Conservation (phyloP, 495 filamentous ascomycete species). For the Glutinoglossum americanum region DNA sequence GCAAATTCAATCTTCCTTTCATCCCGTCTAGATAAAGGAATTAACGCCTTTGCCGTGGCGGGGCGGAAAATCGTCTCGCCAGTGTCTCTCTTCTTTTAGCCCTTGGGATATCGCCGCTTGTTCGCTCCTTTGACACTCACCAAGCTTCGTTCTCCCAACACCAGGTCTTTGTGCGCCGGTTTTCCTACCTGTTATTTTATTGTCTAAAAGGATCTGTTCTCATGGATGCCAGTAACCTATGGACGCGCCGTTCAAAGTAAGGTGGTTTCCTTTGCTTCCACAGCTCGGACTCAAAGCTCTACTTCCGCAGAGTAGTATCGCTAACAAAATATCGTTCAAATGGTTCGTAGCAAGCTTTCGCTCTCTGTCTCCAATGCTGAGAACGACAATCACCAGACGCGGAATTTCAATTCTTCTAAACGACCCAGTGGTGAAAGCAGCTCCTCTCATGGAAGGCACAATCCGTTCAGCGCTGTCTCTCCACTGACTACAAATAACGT, state of each 20-base stretch:
- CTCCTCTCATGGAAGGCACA: slow-evolving; percentile 57
- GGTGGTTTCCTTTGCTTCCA: slow-evolving; percentile 11
- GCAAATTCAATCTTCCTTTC: background rate
- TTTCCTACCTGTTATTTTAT: background rate
- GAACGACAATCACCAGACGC: slow-evolving; percentile 28
- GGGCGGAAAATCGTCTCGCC: slow-evolving; percentile 1
- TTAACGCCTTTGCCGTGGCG: background rate
- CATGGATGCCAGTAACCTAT: slow-evolving; percentile 13
- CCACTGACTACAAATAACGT: slow-evolving; percentile 44
- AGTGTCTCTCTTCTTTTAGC: background rate
- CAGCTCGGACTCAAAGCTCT: slow-evolving; percentile 21
- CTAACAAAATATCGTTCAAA: slow-evolving; percentile 6
- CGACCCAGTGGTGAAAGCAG: slow-evolving; percentile 48
- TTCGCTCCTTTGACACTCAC: background rate
- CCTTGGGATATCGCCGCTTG: background rate
- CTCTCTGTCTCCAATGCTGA: slow-evolving; percentile 47
- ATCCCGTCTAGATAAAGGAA: background rate
- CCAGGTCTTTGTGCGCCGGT: background rate
- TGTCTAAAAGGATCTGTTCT: background rate
- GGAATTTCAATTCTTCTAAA: slow-evolving; percentile 36
- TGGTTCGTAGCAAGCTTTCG: slow-evolving; percentile 71
- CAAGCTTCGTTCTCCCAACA: background rate
- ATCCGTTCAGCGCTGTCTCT: slow-evolving; percentile 67
- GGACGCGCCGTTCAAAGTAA: slow-evolving; percentile 17
- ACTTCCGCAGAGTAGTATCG: slow-evolving; percentile 16